Evolutionary conservation across 345 rosid genomes (phyloP).

Genomic region (Gossypium longicalyx): DNA sequence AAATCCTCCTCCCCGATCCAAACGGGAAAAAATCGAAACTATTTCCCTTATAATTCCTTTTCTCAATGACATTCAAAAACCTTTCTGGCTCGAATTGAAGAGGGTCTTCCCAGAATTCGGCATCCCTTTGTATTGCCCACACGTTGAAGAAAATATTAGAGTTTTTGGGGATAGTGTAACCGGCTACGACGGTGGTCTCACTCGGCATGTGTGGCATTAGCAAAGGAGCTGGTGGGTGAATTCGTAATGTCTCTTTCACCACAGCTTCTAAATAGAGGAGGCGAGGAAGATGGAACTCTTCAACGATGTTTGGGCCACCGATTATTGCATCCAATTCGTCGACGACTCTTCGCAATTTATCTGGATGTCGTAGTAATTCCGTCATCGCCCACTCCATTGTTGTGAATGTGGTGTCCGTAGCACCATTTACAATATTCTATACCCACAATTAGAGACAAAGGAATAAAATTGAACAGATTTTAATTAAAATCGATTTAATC

Average conservation of each 20-base stretch:
- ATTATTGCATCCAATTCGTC: constrained; percentile 17
- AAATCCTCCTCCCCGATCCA: constrained; percentile 26
- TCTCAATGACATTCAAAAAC: constrained; percentile 1
- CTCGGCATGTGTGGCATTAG: constrained; percentile 5
- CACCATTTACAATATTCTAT: constrained; percentile 11
- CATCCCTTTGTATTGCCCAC: constrained; percentile 7
- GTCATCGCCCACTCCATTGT: constrained; percentile 21
- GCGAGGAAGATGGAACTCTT: constrained; percentile 16
- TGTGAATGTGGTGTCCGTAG: constrained; percentile 11
- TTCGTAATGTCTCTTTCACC: constrained; percentile 11
- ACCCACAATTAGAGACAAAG: not conserved
- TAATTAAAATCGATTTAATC: no score
- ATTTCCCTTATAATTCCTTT: constrained; percentile 4
- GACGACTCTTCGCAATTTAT: not conserved
- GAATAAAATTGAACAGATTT: no score
- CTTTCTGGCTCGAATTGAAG: constrained; percentile 18
- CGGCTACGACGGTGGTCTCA: not conserved
- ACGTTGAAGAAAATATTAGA: not conserved
- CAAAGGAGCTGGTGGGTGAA: constrained; percentile 16
- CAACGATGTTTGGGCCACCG: constrained; percentile 14
- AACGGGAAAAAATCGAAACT: constrained; percentile 19
- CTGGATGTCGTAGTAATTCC: constrained; percentile 14
- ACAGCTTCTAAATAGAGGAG: constrained; percentile 14
- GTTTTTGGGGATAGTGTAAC: constrained; percentile 14
- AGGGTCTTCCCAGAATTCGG: constrained; percentile 10